Conservation (phyloP, 2,329 filamentous ascomycete genomes). For the Pyrenochaeta sp. region DNA sequence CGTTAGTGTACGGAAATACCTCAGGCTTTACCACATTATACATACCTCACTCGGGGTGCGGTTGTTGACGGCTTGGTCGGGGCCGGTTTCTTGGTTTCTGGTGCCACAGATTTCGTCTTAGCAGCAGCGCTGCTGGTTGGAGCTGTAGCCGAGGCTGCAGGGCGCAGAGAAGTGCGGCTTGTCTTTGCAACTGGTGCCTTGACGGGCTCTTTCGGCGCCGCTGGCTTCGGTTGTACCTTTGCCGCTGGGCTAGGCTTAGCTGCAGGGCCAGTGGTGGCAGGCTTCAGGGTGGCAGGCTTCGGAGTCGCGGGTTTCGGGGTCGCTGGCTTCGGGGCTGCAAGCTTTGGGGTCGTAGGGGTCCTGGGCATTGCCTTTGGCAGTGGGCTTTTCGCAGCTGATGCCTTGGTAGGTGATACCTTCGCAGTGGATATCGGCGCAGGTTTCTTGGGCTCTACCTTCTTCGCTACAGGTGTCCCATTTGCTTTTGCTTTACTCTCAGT, state of each 20-base stretch:
- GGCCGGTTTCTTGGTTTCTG: conserved; percentile 35
- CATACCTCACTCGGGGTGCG: conserved; percentile 22
- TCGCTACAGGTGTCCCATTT: conserved; percentile 25
- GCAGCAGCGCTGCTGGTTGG: conserved; percentile 32
- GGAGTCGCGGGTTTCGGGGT: conserved; percentile 20
- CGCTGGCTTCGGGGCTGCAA: conserved; percentile 32
- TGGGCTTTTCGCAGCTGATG: conserved; percentile 41
- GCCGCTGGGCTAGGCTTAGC: conserved; percentile 33
- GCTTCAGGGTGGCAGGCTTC: conserved; percentile 34
- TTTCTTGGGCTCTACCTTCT: conserved; percentile 30
- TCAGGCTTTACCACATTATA: background rate
- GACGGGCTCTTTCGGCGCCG: conserved; percentile 31
- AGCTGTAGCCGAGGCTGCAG: conserved; percentile 32
- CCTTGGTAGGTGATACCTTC: conserved; percentile 35
- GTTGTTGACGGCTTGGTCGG: conserved; percentile 21
- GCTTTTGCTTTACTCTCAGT: conserved; percentile 20
- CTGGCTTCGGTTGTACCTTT: conserved; percentile 24
- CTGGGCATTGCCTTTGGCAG: conserved; percentile 39
- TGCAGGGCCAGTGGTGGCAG: conserved; percentile 22
- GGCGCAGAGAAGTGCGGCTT: conserved; percentile 36
- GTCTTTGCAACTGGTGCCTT: conserved; percentile 34
- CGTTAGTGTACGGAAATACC: conserved; percentile 9
- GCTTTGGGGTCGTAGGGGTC: conserved; percentile 41
- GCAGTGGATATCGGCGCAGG: conserved; percentile 44
- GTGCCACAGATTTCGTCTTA: conserved; percentile 15